Percentiles rank a stretch among this genome's conserved stretches.
Conservation (phyloP, 768 basidiomycete genomes). For the Podaxis pistillaris region DNA sequence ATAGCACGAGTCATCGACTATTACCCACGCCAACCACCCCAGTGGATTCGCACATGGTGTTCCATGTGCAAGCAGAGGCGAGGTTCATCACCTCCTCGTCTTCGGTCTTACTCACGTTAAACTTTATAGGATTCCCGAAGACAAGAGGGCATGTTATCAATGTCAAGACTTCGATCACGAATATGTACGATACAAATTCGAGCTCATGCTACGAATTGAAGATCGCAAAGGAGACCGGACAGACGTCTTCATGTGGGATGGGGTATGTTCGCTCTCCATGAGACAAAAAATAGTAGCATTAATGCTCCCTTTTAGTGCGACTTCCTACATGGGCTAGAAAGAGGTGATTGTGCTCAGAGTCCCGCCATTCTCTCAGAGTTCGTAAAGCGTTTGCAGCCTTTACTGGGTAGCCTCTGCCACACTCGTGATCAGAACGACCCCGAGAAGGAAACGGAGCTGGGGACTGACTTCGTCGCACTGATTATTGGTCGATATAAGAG, state of each 20-base stretch:
- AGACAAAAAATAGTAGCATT: neutral
- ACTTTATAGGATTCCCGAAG: slow-evolving; percentile 41
- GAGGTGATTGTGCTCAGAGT: neutral
- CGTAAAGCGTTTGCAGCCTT: slow-evolving; percentile 1
- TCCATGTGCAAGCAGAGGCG: slow-evolving; percentile 52
- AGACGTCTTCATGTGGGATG: slow-evolving; percentile 46
- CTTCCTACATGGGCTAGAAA: slow-evolving; percentile 42
- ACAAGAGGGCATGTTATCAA: slow-evolving; percentile 41
- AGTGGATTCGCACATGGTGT: slow-evolving; percentile 51
- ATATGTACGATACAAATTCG: slow-evolving; percentile 45
- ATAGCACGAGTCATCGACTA: slow-evolving; percentile 54
- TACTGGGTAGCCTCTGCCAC: neutral
- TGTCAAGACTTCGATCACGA: slow-evolving; percentile 56
- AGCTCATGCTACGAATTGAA: slow-evolving; percentile 48
- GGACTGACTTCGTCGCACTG: neutral
- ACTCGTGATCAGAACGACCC: neutral
- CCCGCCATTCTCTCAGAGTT: neutral
- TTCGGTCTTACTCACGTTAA: slow-evolving; percentile 1
- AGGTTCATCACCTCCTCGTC: slow-evolving; percentile 16
- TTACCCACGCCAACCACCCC: slow-evolving; percentile 46
- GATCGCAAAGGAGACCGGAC: slow-evolving; percentile 46
- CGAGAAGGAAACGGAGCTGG: neutral
- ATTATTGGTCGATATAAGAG: slow-evolving; percentile 9
- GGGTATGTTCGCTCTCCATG: slow-evolving; percentile 28
- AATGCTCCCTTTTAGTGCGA: slow-evolving; percentile 31